phyloP scores from a whole-genome alignment of 1,284 basidiomycete species.

The Sporisorium reilianum region DNA sequence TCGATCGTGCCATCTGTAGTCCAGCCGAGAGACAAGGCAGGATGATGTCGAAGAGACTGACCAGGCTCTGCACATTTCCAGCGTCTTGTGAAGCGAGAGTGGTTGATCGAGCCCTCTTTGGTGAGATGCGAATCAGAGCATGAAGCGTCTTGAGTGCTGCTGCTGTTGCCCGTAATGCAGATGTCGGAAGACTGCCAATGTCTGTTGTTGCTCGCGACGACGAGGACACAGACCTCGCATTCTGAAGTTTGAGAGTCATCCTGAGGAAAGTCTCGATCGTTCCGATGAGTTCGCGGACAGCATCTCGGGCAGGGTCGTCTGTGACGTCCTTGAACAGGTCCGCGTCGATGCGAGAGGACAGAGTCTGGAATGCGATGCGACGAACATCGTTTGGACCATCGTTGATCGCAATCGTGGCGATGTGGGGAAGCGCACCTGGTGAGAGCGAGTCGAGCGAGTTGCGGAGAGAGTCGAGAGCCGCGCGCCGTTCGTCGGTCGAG shows the following conservation, averaged over 20 bases:
- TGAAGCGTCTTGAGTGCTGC: conserved; percentile 38
- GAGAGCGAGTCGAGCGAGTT: not conserved
- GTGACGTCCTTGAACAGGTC: not conserved
- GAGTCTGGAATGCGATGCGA: conserved; percentile 12
- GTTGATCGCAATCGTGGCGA: not conserved
- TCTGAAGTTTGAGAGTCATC: conserved; percentile 28
- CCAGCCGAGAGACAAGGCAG: conserved; percentile 29
- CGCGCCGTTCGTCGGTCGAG: conserved; percentile 27
- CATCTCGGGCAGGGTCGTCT: not conserved
- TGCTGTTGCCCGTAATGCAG: conserved; percentile 34
- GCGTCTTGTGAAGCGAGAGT: not conserved
- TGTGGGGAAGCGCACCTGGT: not conserved
- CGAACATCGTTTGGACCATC: conserved; percentile 30
- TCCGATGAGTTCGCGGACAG: conserved; percentile 12
- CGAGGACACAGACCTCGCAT: not conserved
- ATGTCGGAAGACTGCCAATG: conserved; percentile 13
- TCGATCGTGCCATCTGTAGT: not conserved
- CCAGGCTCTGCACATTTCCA: not conserved
- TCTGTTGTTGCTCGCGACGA: conserved; percentile 6
- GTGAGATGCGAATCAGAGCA: conserved; percentile 15
- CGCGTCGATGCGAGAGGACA: conserved; percentile 14
- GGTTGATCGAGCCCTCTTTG: not conserved
- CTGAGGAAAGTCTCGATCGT: conserved; percentile 16
- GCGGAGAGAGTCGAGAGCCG: conserved; percentile 19
- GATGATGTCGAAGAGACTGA: conserved; percentile 18